phyloP scores from a whole-genome alignment of 129 eudicot genomes.

The Pittosporum tobira region DNA sequence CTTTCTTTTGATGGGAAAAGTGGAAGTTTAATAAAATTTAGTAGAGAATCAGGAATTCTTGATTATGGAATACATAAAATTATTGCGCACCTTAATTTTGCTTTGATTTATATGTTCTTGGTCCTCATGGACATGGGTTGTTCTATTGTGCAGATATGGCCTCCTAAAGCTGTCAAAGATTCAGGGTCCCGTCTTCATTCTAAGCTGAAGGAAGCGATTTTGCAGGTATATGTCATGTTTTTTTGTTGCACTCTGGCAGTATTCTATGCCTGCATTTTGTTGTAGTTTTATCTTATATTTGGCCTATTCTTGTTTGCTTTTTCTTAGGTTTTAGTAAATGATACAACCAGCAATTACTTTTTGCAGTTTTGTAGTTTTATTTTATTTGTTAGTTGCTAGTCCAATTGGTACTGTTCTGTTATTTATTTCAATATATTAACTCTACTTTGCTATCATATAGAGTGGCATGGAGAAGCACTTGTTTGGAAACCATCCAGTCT shows the following conservation, averaged over 20 bases:
- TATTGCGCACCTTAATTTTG: too few species aligned
- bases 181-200: slow-evolving; percentile 86
- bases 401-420: too few species aligned
- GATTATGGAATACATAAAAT: too few species aligned
- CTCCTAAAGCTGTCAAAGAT: slow-evolving; percentile 96
- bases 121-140: not conserved
- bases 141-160: slow-evolving; percentile 72
- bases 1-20: not conserved
- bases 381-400: too few species aligned
- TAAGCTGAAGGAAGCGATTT: slow-evolving; percentile 70
- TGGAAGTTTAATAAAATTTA: too few species aligned
- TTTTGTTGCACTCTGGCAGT: too few species aligned
- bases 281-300: not conserved
- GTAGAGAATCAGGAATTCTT: too few species aligned
- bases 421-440: not conserved
- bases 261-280: not conserved
- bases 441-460: slow-evolving; percentile 30
- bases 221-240: slow-evolving; percentile 1
- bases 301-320: not conserved
- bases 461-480: slow-evolving; percentile 79
- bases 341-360: not conserved
- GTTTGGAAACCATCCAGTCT: slow-evolving; percentile 78
- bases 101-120: not conserved
- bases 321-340: not conserved
- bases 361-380: too few species aligned